Percentiles rank a stretch among this genome's conserved stretches.
phyloP scores from a whole-genome alignment of 2,329 filamentous ascomycete species.

The Septoria linicola region DNA sequence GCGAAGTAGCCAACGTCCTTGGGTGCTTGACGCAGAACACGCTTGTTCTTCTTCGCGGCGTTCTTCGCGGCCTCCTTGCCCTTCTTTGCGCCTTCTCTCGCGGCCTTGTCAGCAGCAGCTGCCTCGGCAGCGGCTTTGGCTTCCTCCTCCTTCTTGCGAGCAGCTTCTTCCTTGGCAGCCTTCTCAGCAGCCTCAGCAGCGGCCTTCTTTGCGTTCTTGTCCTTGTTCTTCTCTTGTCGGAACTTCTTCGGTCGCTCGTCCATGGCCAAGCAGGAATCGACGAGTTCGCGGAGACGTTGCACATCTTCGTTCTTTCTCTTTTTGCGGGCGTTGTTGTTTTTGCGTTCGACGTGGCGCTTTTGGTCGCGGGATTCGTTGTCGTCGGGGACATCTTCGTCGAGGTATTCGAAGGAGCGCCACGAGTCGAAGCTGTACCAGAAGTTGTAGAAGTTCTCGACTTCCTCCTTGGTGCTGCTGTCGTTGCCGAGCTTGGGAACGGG shows the following conservation, averaged over 20 bases:
- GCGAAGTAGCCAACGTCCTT: slow-evolving; percentile 98
- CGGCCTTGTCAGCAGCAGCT: slow-evolving; percentile 80
- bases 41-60: slow-evolving; percentile 99
- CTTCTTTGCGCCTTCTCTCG: slow-evolving; percentile 86
- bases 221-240: slow-evolving; percentile 83
- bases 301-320: slow-evolving; percentile 99
- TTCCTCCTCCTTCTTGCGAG: slow-evolving; percentile 79
- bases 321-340: slow-evolving; percentile 95
- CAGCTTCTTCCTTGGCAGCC: slow-evolving; percentile 79
- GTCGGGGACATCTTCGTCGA: slow-evolving; percentile 97
- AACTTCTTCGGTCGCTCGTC: slow-evolving; percentile 98
- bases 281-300: slow-evolving; percentile 79
- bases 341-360: slow-evolving; percentile 96
- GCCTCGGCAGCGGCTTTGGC: slow-evolving; percentile 65
- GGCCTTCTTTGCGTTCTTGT: slow-evolving; percentile 92
- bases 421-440: slow-evolving; percentile 99
- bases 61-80: slow-evolving; percentile 98
- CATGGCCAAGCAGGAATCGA: slow-evolving; percentile 78
- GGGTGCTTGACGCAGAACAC: slow-evolving; percentile 85
- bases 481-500: slow-evolving; percentile 85
- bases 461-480: slow-evolving; percentile 78
- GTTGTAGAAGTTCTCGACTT: slow-evolving; percentile 96
- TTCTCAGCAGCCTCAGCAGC: slow-evolving; percentile 92
- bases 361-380: slow-evolving; percentile 99
- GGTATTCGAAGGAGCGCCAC: slow-evolving; percentile 96